Conservation (phyloP, 306 rosid species). For the Cyamopsis tetragonoloba region DNA sequence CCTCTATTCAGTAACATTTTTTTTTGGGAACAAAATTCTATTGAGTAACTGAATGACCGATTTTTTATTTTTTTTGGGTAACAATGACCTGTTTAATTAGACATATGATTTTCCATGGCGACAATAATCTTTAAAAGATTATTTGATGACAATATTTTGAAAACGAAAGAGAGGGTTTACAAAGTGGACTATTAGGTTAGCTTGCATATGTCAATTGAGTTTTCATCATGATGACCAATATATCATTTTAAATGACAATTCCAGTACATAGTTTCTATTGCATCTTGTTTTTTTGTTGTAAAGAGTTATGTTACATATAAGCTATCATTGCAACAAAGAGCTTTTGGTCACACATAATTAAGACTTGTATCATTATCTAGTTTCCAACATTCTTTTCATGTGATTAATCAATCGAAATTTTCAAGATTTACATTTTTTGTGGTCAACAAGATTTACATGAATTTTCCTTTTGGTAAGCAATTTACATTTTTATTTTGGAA, state of each 20-base stretch:
- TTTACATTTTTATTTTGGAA: no score
- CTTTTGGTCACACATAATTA: background rate
- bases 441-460: no score
- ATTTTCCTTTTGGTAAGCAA: no score
- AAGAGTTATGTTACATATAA: background rate
- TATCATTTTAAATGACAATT: constrained; percentile 5
- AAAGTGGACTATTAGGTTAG: background rate
- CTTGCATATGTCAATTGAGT: background rate
- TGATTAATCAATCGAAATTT: background rate
- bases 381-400: background rate
- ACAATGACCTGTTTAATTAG: no score
- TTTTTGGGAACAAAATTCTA: no score
- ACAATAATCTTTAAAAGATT: no score
- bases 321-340: background rate
- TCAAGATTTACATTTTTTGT: background rate
- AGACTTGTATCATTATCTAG: constrained; percentile 6
- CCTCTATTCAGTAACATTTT: no score
- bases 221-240: background rate
- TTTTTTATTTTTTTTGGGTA: no score
- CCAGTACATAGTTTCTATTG: background rate
- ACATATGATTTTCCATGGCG: no score
- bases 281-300: background rate
- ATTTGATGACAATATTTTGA: no score
- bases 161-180: no score
- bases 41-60: no score